Percentiles rank a stretch among this genome's conserved stretches.
These are phyloP conservation scores for Closterium sp. DNA, from an alignment of 139 green algal species.

Conservation along the genomic window DNA sequence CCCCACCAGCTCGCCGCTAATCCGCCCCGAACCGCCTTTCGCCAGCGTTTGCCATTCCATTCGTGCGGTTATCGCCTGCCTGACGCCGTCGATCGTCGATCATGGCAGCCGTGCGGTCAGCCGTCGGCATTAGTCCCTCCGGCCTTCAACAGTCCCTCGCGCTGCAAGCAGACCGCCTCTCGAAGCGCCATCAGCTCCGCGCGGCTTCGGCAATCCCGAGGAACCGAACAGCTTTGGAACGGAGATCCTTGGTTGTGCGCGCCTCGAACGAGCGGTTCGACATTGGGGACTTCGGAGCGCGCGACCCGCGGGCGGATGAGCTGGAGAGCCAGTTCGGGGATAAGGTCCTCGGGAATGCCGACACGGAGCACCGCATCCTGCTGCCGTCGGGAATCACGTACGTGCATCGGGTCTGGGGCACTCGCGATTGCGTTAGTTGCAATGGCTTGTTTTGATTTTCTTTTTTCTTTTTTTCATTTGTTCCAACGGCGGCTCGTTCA, in stretches of 20 bases:
- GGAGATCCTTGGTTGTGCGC: not conserved
- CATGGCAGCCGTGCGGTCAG: not conserved
- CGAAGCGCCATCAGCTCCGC: not conserved
- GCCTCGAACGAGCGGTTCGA: slow-evolving; percentile 5
- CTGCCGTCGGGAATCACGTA: slow-evolving; percentile 39
- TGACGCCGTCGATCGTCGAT: not conserved
- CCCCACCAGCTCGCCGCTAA: too few relatives aligned
- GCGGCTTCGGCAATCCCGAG: not conserved
- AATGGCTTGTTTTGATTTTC: not conserved
- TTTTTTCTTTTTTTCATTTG: not conserved
- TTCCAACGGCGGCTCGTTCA: not conserved
- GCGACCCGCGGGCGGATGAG: slow-evolving; percentile 79
- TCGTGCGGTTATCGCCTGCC: not conserved
- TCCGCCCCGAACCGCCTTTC: too few relatives aligned
- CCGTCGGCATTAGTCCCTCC: not conserved
- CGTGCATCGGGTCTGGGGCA: not conserved
- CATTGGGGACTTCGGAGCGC: slow-evolving; percentile 72
- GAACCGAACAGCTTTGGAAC: not conserved
- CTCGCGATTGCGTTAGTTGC: not conserved
- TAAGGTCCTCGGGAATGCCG: slow-evolving; percentile 78
- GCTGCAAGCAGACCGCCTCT: not conserved
- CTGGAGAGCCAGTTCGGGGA: slow-evolving; percentile 79
- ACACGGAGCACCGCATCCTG: slow-evolving; percentile 90
- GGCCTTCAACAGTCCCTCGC: not conserved
- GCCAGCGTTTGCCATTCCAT: too few relatives aligned